Evolutionary conservation across 2,329 filamentous ascomycete species (phyloP).

Genomic region (Colletotrichum sp.): DNA sequence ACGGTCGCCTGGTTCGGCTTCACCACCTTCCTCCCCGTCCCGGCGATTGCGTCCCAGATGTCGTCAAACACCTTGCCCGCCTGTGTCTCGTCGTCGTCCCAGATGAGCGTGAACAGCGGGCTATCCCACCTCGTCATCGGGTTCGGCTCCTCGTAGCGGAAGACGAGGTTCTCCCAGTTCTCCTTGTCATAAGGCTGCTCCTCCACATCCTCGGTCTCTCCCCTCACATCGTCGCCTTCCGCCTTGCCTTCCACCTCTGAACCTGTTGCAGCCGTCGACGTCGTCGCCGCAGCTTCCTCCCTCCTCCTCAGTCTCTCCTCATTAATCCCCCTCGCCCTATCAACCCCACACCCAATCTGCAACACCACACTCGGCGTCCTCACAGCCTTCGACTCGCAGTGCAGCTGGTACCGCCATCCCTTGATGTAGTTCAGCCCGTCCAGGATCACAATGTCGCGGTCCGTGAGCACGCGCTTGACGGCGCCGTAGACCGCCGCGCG

Average conservation of each 20-base stretch:
- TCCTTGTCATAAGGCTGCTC: slow-evolving; percentile 54
- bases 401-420: slow-evolving; percentile 85
- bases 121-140: slow-evolving; percentile 86
- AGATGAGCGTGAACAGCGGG: slow-evolving; percentile 79
- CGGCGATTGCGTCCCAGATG: slow-evolving; percentile 78
- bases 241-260: neutral
- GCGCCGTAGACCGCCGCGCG: slow-evolving; percentile 78
- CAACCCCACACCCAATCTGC: slow-evolving; percentile 62
- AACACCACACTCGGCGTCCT: slow-evolving; percentile 78
- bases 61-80: slow-evolving; percentile 60
- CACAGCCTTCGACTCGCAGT: slow-evolving; percentile 83
- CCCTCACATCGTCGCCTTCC: slow-evolving; percentile 39
- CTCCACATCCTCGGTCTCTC: slow-evolving; percentile 26
- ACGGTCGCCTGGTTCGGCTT: slow-evolving; percentile 79
- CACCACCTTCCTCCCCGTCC: slow-evolving; percentile 66
- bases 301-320: slow-evolving; percentile 54
- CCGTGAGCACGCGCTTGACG: slow-evolving; percentile 76
- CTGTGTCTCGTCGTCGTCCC: slow-evolving; percentile 74
- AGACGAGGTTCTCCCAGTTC: slow-evolving; percentile 81
- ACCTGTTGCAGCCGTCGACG: neutral
- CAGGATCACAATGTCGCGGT: slow-evolving; percentile 78
- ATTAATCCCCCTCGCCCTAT: slow-evolving; percentile 64
- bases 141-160: slow-evolving; percentile 86
- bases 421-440: slow-evolving; percentile 90
- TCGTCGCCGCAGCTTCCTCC: slow-evolving; percentile 1